These are phyloP conservation scores for Colletotrichum limetticola DNA, from an alignment of 2,329 filamentous ascomycete genomes.

Conservation along the genomic window DNA sequence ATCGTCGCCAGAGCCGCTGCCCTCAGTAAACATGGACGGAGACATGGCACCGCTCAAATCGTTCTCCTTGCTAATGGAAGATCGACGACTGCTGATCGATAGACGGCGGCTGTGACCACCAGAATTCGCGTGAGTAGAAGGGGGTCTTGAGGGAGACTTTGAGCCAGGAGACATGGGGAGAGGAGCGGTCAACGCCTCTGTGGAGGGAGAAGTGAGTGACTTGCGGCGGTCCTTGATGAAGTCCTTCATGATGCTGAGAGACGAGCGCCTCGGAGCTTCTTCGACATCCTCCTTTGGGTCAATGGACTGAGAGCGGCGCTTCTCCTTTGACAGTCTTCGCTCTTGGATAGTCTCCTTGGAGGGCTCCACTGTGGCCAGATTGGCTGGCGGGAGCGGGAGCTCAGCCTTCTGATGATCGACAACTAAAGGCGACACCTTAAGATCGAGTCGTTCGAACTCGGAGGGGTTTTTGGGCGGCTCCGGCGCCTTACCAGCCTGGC, in stretches of 20 bases:
- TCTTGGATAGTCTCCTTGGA: slow-evolving; percentile 61
- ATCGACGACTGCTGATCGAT: slow-evolving; percentile 72
- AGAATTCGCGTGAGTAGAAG: slow-evolving; percentile 52
- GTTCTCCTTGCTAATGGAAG: slow-evolving; percentile 60
- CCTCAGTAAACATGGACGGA: slow-evolving; percentile 55
- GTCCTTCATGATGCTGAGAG: slow-evolving; percentile 67
- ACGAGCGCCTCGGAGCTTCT: slow-evolving; percentile 62
- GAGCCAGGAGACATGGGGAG: slow-evolving; percentile 42
- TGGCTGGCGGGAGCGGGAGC: slow-evolving; percentile 42
- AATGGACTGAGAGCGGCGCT: slow-evolving; percentile 48
- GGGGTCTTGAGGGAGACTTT: slow-evolving; percentile 57
- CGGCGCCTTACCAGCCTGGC: slow-evolving; percentile 52
- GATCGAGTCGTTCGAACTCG: slow-evolving; percentile 60
- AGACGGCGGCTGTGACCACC: slow-evolving; percentile 67
- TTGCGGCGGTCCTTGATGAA: slow-evolving; percentile 70
- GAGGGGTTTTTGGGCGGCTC: slow-evolving; percentile 53
- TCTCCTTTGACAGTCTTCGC: slow-evolving; percentile 56
- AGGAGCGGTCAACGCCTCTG: slow-evolving; percentile 50
- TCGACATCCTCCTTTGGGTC: slow-evolving; percentile 48
- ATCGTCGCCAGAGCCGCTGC: slow-evolving; percentile 60
- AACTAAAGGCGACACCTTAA: slow-evolving; percentile 68
- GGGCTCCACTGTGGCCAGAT: slow-evolving; percentile 39
- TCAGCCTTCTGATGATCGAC: slow-evolving; percentile 65
- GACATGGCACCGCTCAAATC: slow-evolving; percentile 45
- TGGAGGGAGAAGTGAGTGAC: slow-evolving; percentile 60